Evolutionary conservation across 2,329 filamentous ascomycete species (phyloP), one percentile per base, ranked within the genome.

Genomic region (Coleophoma cylindrospora): DNA sequence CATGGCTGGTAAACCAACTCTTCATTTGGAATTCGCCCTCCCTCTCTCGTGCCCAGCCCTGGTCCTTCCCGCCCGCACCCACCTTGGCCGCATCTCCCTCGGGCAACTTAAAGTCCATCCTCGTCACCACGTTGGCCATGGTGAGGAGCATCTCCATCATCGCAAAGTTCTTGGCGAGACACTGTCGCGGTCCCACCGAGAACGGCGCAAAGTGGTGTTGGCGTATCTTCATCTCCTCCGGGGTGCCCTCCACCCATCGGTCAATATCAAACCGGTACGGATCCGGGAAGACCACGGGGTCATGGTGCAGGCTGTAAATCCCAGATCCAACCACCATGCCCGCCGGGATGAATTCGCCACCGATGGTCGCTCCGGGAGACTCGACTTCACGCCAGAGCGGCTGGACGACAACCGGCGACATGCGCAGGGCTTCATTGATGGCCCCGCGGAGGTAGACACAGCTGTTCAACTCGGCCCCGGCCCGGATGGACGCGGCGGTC

Each of bases 1-100:
- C 89, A 56, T 77, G 72, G 56, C 83, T 86, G 33, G 86, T 87
- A 65, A 90, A 89, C 32, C 80, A 84, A 63, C 89, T 86, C 45
- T 79, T 68, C 48, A 88, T 70, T 71, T 88, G 84, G 65, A 84
- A 87, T 72, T 89, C 86, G 1, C 63, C 68, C n/a, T 62, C 60
- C 47, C 75, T 71, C 49, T 81, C 73, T 41, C 80, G 70, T 0
- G 80, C 81, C 70, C 70, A 76, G 60, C 75, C 77, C 3, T 71
- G 63, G 22, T 69, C 69, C 4, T 63, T 58, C 41, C 32, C 49
- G 2, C 54, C 52, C 27, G 45, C 45, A 34, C 52, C 52, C 12
- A 50, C 4, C 10, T 17, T 45, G n/a, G 54, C 50, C 33, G 38
- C 50, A 5, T 86, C 2, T 84, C 84, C 41, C 87, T 67, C 0